phyloP scores from a whole-genome alignment of 164 flowering plant species.

The Malania oleifera region DNA sequence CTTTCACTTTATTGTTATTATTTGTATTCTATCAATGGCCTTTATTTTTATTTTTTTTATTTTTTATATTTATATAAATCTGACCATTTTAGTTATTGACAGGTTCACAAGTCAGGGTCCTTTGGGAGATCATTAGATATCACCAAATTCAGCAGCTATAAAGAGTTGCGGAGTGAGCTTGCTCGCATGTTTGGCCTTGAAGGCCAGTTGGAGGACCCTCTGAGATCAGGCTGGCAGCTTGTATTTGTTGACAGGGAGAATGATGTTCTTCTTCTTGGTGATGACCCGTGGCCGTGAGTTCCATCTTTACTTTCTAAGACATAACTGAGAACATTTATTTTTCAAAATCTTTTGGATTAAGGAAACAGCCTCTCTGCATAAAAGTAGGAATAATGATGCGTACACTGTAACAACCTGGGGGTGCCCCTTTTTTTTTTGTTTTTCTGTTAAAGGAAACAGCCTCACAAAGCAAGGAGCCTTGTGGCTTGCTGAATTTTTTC shows the following conservation, averaged over 20 bases:
- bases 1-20: neutral
- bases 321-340: no score
- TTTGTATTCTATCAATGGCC: no score
- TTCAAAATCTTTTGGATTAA: no score
- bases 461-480: no score
- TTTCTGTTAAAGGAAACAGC: no score
- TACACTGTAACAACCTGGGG: no score
- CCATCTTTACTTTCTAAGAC: neutral
- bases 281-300: conserved; percentile 97
- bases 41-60: neutral
- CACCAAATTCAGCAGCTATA: conserved; percentile 81
- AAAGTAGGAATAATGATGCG: no score
- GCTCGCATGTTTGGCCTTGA: conserved; percentile 93
- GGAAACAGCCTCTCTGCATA: no score
- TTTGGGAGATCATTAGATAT: conserved; percentile 92
- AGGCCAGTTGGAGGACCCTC: conserved; percentile 94
- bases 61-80: neutral
- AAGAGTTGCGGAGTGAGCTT: conserved; percentile 87
- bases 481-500: no score
- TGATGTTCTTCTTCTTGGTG: conserved; percentile 96
- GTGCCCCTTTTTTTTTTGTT: no score
- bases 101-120: conserved; percentile 93
- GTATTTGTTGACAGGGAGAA: conserved; percentile 99
- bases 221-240: conserved; percentile 99
- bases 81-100: conserved; percentile 4